Conservation (phyloP, 805 yeast genomes). For the Blastobotrys terrestris region DNA sequence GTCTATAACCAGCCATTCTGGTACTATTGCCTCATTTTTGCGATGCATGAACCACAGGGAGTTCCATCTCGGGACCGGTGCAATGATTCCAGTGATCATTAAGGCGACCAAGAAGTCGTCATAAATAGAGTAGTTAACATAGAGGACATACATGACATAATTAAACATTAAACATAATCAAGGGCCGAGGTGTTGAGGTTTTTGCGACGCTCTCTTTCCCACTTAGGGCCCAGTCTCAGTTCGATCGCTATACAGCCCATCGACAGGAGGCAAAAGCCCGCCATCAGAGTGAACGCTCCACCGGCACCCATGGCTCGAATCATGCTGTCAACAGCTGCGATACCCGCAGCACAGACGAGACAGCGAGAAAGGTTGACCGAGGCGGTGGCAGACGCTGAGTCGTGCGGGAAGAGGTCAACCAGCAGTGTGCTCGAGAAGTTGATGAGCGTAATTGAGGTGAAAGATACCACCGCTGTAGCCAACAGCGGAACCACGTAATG, state of each 20-base stretch:
- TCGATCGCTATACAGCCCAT: conserved; percentile 1
- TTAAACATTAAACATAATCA: neutral
- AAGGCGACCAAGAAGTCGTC: conserved; percentile 25
- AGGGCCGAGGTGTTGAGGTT: neutral
- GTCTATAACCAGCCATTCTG: conserved; percentile 43
- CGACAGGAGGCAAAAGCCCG: conserved; percentile 31
- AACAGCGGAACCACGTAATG: conserved; percentile 52
- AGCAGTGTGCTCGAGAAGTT: conserved; percentile 42
- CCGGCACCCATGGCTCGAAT: conserved; percentile 52
- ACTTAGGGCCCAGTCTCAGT: neutral
- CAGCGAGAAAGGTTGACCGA: conserved; percentile 69
- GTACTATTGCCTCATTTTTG: conserved; percentile 42
- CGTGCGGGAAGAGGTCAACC: conserved; percentile 68
- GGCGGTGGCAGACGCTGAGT: conserved; percentile 68
- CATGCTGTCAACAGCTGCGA: conserved; percentile 64
- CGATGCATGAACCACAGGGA: conserved; percentile 40
- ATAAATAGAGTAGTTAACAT: neutral
- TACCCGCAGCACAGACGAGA: conserved; percentile 59
- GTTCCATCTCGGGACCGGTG: conserved; percentile 47
- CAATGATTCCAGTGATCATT: conserved; percentile 48
- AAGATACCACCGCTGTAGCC: conserved; percentile 50
- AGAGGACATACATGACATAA: neutral
- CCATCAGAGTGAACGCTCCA: conserved; percentile 68
- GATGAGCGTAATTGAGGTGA: conserved; percentile 42
- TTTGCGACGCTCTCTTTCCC: neutral